Percentiles rank a stretch among this genome's conserved stretches.
These are phyloP conservation scores for Coniochaeta prunicola DNA, from an alignment of 2,329 filamentous ascomycete species.

Conservation along the genomic window DNA sequence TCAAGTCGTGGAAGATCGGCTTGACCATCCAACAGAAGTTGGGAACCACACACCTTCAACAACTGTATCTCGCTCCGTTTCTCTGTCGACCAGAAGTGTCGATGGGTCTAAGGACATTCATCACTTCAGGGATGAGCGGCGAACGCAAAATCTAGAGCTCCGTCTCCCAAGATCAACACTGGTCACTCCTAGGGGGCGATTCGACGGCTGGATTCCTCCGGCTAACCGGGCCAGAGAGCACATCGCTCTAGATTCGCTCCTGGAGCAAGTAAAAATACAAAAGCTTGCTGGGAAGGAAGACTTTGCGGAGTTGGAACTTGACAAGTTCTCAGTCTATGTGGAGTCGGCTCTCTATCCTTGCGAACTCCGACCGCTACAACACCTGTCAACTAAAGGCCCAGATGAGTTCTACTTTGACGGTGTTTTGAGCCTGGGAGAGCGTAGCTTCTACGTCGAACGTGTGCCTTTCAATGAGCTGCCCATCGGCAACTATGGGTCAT, in stretches of 20 bases:
- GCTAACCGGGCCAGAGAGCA: slow-evolving; percentile 18
- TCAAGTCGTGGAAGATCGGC: background rate
- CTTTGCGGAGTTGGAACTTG: slow-evolving; percentile 42
- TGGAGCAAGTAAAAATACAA: slow-evolving; percentile 13
- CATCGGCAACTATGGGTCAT: slow-evolving; percentile 57
- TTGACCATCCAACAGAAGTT: background rate
- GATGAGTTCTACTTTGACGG: slow-evolving; percentile 52
- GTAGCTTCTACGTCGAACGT: slow-evolving; percentile 41
- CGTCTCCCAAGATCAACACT: slow-evolving; percentile 18
- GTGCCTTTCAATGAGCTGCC: slow-evolving; percentile 53
- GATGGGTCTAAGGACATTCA: background rate
- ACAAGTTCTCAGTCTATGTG: slow-evolving; percentile 53
- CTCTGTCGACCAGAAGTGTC: background rate
- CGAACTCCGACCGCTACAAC: slow-evolving; percentile 50
- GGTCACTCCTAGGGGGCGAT: slow-evolving; percentile 18
- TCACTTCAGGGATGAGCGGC: no score
- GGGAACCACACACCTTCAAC: background rate
- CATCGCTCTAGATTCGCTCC: slow-evolving; percentile 21
- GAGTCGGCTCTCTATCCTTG: slow-evolving; percentile 23
- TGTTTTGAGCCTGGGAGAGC: slow-evolving; percentile 36
- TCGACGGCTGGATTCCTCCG: slow-evolving; percentile 17
- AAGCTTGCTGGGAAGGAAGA: slow-evolving; percentile 12
- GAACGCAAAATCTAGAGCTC: background rate
- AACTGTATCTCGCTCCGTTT: background rate
- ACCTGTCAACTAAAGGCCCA: slow-evolving; percentile 33